phyloP scores from a whole-genome alignment of 192 early-diverging fungal genomes.

The Entomortierella lignicola region DNA sequence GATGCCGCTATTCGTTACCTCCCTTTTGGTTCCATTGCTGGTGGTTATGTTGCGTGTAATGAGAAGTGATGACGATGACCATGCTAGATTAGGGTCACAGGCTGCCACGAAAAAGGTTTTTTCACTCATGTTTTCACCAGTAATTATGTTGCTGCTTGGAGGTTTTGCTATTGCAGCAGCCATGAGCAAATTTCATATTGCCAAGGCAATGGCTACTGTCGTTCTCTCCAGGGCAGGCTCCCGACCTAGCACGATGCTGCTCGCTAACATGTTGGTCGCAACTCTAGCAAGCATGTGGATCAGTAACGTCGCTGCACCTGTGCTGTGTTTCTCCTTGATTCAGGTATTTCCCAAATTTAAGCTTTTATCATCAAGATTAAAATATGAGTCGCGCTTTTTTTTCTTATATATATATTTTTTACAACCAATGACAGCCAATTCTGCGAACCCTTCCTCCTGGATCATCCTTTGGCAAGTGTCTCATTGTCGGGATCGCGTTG shows the following conservation, averaged over 20 bases:
- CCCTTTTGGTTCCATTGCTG: constrained; percentile 86
- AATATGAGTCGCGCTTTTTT: background rate
- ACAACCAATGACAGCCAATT: constrained; percentile 72
- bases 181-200: constrained; percentile 95
- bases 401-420: background rate
- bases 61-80: constrained; percentile 65
- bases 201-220: constrained; percentile 87
- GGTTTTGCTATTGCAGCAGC: constrained; percentile 95
- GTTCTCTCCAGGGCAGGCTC: constrained; percentile 90
- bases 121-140: constrained; percentile 93
- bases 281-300: constrained; percentile 99
- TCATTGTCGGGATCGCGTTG: constrained; percentile 94
- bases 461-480: constrained; percentile 85
- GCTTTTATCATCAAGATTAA: no score
- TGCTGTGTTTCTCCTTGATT: constrained; percentile 94
- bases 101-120: constrained; percentile 88
- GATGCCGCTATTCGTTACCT: constrained; percentile 93
- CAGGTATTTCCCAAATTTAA: constrained; percentile 64
- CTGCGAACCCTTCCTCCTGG: constrained; percentile 84
- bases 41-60: constrained; percentile 88
- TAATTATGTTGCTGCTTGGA: constrained; percentile 95
- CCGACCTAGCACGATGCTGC: constrained; percentile 80
- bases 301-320: constrained; percentile 96
- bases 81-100: constrained; percentile 73
- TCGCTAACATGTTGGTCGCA: constrained; percentile 95